Evolutionary conservation across 768 basidiomycete genomes (phyloP).

Genomic region (Phlebiopsis gigantea): DNA sequence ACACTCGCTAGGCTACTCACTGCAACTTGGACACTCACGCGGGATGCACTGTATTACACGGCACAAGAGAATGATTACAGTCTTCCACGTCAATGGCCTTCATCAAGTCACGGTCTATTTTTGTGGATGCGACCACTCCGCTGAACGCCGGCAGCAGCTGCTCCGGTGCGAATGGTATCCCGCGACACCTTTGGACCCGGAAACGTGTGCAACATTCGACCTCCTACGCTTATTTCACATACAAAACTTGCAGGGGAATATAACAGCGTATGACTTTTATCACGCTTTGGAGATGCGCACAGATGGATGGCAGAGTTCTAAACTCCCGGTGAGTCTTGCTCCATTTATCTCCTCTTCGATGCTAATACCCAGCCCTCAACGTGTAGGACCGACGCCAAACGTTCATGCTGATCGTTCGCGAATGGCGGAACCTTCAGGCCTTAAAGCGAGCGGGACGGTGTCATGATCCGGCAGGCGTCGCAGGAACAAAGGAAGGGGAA

Average conservation of each 20-base stretch:
- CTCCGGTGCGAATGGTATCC: background rate
- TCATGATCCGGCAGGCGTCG: constrained; percentile 16
- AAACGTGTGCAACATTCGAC: background rate
- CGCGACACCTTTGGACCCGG: background rate
- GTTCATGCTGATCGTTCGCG: background rate
- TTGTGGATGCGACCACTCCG: background rate
- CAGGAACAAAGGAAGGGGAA: constrained; percentile 9
- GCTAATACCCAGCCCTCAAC: background rate
- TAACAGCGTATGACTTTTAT: background rate
- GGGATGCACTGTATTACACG: too few relatives aligned
- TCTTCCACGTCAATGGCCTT: background rate
- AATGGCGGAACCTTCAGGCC: constrained; percentile 12
- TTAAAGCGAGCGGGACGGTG: constrained; percentile 19
- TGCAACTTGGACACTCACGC: too few relatives aligned
- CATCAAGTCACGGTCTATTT: background rate
- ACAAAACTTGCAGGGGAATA: background rate
- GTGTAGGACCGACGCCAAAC: background rate
- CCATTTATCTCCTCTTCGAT: background rate
- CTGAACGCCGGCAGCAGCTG: background rate
- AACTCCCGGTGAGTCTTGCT: background rate
- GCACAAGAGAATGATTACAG: background rate
- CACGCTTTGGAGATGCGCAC: background rate
- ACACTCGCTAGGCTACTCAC: too few relatives aligned
- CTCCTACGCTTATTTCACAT: background rate
- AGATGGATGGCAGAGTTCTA: background rate